Evolutionary conservation across 495 filamentous ascomycete species (phyloP).

Genomic region (Glarea lozoyensis): DNA sequence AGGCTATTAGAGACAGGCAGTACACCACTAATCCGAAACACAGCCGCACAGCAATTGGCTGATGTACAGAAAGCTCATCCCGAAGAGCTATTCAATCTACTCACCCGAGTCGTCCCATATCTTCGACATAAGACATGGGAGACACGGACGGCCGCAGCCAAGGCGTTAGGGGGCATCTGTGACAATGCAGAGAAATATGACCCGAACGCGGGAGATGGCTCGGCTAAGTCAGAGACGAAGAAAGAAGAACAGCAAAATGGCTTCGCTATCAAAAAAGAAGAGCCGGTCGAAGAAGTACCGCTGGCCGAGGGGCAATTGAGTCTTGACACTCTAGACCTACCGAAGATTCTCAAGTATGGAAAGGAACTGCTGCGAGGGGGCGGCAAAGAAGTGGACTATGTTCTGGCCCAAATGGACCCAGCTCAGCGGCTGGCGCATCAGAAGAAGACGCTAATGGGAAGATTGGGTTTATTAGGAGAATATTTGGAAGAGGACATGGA

Average conservation of each 20-base stretch:
- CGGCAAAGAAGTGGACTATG: conserved; percentile 74
- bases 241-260: conserved; percentile 48
- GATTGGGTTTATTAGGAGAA: conserved; percentile 76
- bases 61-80: conserved; percentile 97
- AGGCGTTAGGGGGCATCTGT: conserved; percentile 86
- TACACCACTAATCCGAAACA: conserved; percentile 88
- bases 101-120: conserved; percentile 93
- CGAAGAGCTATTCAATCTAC: conserved; percentile 90
- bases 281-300: conserved; percentile 17
- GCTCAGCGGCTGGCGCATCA: conserved; percentile 71
- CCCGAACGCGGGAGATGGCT: conserved; percentile 63
- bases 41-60: conserved; percentile 89
- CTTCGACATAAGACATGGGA: conserved; percentile 92
- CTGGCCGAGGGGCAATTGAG: conserved; percentile 36
- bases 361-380: conserved; percentile 76
- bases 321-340: conserved; percentile 68
- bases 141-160: conserved; percentile 81
- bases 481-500: conserved; percentile 55
- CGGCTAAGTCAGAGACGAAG: conserved; percentile 32
- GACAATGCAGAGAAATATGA: conserved; percentile 82
- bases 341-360: conserved; percentile 70
- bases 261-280: conserved; percentile 39
- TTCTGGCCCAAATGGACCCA: conserved; percentile 72
- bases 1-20: conserved; percentile 95
- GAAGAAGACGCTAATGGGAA: conserved; percentile 75